Conservation (phyloP, 208 protist species). For the Borovskyia barvae region DNA sequence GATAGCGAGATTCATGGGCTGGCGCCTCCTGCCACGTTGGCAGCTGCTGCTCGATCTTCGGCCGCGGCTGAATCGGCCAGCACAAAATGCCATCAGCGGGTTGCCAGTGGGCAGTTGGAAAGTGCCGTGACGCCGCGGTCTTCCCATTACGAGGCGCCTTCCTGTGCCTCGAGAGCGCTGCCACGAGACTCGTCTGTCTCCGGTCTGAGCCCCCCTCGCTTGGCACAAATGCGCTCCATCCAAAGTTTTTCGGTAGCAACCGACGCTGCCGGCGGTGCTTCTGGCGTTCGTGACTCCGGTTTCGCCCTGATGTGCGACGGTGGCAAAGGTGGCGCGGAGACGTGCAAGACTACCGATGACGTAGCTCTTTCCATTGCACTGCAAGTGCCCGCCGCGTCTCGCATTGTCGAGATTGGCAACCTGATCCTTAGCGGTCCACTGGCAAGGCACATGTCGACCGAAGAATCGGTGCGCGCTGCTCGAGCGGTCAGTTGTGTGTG, state of each 20-base stretch:
- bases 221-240: too few relatives aligned
- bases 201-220: too few relatives aligned
- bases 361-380: constrained; percentile 41
- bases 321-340: neutral
- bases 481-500: constrained; percentile 25
- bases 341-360: constrained; percentile 30
- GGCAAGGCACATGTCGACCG: neutral
- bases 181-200: too few relatives aligned
- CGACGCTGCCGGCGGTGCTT: too few relatives aligned
- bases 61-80: too few relatives aligned
- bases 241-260: too few relatives aligned
- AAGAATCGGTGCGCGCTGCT: constrained; percentile 7
- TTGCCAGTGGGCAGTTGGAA: too few relatives aligned
- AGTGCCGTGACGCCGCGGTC: too few relatives aligned
- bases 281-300: neutral
- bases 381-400: constrained; percentile 29
- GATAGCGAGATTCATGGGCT: too few relatives aligned
- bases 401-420: constrained; percentile 29
- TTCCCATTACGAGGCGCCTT: too few relatives aligned
- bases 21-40: neutral
- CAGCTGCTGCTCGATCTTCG: neutral
- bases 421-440: constrained; percentile 8
- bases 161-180: too few relatives aligned
- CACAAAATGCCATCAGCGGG: too few relatives aligned
- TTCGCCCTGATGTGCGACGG: neutral